Evolutionary conservation across 306 rosid species (phyloP).

Genomic region (Ziziphus jujuba): DNA sequence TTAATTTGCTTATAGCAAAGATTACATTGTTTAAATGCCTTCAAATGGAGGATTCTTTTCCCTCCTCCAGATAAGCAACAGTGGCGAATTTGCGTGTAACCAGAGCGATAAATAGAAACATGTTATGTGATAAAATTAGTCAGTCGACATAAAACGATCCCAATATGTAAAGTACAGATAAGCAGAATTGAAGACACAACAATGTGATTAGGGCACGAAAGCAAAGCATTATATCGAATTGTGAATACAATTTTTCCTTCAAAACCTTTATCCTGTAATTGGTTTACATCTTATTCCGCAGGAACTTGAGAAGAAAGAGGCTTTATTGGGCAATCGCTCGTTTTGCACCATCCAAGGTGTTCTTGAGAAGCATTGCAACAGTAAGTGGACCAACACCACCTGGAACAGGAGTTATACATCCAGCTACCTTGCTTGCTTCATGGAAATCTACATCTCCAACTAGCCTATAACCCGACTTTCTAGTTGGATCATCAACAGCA

Average conservation of each 20-base stretch:
- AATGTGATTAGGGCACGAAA: not conserved
- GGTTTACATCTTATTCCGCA: slow-evolving; percentile 2
- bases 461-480: slow-evolving; percentile 77
- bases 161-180: no score
- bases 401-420: slow-evolving; percentile 90
- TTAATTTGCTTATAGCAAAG: no score
- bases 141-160: no score
- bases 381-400: slow-evolving; percentile 97
- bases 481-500: slow-evolving; percentile 75
- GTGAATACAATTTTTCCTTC: not conserved
- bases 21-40: no score
- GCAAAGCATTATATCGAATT: not conserved
- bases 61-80: no score
- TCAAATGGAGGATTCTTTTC: no score
- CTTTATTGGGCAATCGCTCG: slow-evolving; percentile 46
- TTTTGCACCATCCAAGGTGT: slow-evolving; percentile 85
- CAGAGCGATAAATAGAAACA: no score
- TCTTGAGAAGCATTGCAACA: slow-evolving; percentile 84
- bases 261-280: not conserved
- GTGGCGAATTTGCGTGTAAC: no score
- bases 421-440: slow-evolving; percentile 84
- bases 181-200: no score
- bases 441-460: slow-evolving; percentile 90
- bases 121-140: no score
- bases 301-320: slow-evolving; percentile 8